Evolutionary conservation across 495 filamentous ascomycete species (phyloP), one percentile per base, ranked within the genome.

Genomic region (Trichoderma virens): DNA sequence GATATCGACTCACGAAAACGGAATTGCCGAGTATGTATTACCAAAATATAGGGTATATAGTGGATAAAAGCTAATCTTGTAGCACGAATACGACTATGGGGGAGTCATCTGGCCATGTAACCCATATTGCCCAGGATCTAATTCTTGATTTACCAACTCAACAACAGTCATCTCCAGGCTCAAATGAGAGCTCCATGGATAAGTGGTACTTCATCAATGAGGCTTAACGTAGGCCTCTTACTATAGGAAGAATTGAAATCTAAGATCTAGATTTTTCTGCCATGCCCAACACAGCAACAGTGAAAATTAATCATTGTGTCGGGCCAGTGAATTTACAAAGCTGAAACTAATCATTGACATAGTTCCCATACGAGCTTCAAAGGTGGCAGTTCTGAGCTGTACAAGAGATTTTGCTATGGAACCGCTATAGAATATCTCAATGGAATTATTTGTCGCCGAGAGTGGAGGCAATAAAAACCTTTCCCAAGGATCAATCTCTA

Each of bases 121-220:
- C 34, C 11, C 34, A 35, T 35, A 35, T 88, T 68, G 81, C 84
- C 63, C 77, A 82, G 60, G 76, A 77, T 69, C 79, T 87, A 76
- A 77, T 95, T 63, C 84, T 87, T 56, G 84, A 82, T 64, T 85
- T 96, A 38, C 90, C 92, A 60, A 76, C 82, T 64, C 80, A 85
- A 72, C 84, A 97, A 82, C 86, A 93, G 69, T 80, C 92, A 18
- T 73, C 82, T 20, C 90, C 94, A 62, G 93, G 90, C 62, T 90
- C 92, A 65, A 96, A 98, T 69, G 94, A 98, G 74, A 86, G 88
- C 71, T 93, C 87, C 80, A 95, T 97, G 73, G 94, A 98, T 85
- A 98, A 98, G 85, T 98, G 95, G 94, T 98, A 98, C 87, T 98
- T 97, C 85, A 98, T 98, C 80, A 97, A 93, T 74, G 94, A 95